A percentile compares a stretch with the other conserved stretches of the same genome.
phyloP scores from a whole-genome alignment of 805 yeast genomes.

The Candida broadrunensis region DNA sequence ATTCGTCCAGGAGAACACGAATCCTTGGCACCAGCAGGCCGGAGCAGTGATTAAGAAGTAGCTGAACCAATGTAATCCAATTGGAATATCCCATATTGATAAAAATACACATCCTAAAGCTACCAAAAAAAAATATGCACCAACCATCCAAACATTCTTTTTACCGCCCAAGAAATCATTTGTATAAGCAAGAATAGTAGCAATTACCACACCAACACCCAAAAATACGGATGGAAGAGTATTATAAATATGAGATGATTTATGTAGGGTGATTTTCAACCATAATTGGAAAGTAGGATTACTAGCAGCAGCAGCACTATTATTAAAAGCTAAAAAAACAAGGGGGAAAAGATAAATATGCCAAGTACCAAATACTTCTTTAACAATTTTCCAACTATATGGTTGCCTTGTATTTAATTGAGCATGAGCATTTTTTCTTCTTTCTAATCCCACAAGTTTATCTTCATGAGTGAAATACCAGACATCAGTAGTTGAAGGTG shows the following conservation, averaged over 20 bases:
- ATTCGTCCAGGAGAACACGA: conserved; percentile 57
- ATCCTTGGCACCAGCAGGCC: conserved; percentile 52
- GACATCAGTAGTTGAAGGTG: conserved; percentile 32
- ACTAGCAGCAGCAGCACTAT: conserved; percentile 24
- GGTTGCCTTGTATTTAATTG: conserved; percentile 39
- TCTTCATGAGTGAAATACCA: conserved; percentile 28
- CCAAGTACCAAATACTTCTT: conserved; percentile 46
- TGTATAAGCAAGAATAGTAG: conserved; percentile 22
- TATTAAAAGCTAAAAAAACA: conserved; percentile 34
- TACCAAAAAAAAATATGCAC: conserved; percentile 34
- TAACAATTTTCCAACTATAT: conserved; percentile 39
- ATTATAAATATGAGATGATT: conserved; percentile 28
- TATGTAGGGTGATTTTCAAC: conserved; percentile 28
- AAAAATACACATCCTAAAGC: conserved; percentile 42
- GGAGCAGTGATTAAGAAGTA: conserved; percentile 50
- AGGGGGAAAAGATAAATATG: conserved; percentile 45
- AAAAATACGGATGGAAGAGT: conserved; percentile 27
- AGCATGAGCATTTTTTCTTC: conserved; percentile 41
- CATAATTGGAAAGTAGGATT: conserved; percentile 39
- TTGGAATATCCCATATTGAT: conserved; percentile 48
- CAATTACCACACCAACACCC: conserved; percentile 22
- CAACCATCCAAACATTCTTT: conserved; percentile 34
- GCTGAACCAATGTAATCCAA: conserved; percentile 47
- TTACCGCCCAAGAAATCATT: conserved; percentile 31
- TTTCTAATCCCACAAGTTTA: conserved; percentile 44